These are phyloP conservation scores for Chaetomidium leptoderma DNA, from an alignment of 495 filamentous ascomycete genomes.

Conservation along the genomic window DNA sequence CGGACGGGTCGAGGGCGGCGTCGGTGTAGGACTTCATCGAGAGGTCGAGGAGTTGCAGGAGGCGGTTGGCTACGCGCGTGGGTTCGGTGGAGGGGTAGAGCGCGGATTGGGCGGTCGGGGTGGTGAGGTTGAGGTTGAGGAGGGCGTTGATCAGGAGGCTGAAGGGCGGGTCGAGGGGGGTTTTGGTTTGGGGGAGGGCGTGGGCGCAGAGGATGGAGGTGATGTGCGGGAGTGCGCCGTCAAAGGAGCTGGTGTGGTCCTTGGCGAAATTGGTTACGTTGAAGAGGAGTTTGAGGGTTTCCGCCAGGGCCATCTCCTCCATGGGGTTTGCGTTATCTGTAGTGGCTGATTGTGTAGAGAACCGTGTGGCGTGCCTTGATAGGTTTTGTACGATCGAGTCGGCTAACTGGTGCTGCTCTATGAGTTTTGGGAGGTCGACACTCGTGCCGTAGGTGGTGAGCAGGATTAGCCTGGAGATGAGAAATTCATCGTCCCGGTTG, in stretches of 20 bases:
- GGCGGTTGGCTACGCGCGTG: slow-evolving; percentile 57
- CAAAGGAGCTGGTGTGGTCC: slow-evolving; percentile 55
- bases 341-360: slow-evolving; percentile 19
- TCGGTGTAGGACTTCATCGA: slow-evolving; percentile 58
- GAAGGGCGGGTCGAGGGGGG: slow-evolving; percentile 42
- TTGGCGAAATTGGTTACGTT: slow-evolving; percentile 61
- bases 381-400: slow-evolving; percentile 67
- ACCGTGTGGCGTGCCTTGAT: slow-evolving; percentile 53
- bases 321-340: slow-evolving; percentile 51
- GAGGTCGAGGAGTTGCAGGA: slow-evolving; percentile 70
- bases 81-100: slow-evolving; percentile 66
- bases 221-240: slow-evolving; percentile 63
- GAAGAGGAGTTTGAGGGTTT: slow-evolving; percentile 85
- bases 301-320: slow-evolving; percentile 73
- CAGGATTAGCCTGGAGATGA: slow-evolving; percentile 77
- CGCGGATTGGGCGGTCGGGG: slow-evolving; percentile 34
- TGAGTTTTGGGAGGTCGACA: slow-evolving; percentile 61
- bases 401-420: slow-evolving; percentile 65
- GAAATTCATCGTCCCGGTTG: slow-evolving; percentile 81
- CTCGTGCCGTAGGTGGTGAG: slow-evolving; percentile 79
- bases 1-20: slow-evolving; percentile 61
- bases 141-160: slow-evolving; percentile 73
- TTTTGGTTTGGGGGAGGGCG: slow-evolving; percentile 30
- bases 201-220: slow-evolving; percentile 60
- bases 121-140: slow-evolving; percentile 66